Percentiles rank a stretch among this genome's conserved stretches.
These are phyloP conservation scores for Aspergillus quadrilineatus DNA, from an alignment of 2,329 filamentous ascomycete genomes.

Conservation along the genomic window DNA sequence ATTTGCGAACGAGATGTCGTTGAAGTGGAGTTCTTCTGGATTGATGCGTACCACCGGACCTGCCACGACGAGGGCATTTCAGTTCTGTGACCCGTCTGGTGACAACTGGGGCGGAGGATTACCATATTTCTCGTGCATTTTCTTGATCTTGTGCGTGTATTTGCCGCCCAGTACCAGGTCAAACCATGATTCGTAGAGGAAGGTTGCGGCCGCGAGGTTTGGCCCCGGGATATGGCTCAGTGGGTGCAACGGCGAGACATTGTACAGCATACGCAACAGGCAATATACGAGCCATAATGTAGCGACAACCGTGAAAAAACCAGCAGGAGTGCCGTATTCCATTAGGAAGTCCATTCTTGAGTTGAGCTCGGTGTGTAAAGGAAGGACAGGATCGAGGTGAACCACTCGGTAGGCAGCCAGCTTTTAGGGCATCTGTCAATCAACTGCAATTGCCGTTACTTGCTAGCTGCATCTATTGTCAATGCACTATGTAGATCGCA, in stretches of 20 bases:
- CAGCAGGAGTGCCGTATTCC: not conserved
- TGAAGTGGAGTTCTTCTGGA: slow-evolving; percentile 39
- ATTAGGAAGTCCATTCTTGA: not conserved
- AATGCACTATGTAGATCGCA: too few relatives aligned
- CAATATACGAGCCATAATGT: not conserved
- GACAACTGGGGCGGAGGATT: slow-evolving; percentile 2
- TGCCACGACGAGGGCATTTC: slow-evolving; percentile 19
- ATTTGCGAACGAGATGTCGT: slow-evolving; percentile 25
- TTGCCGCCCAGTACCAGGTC: slow-evolving; percentile 24
- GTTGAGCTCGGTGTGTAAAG: too few relatives aligned
- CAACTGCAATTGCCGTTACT: too few relatives aligned
- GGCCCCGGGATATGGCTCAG: slow-evolving; percentile 15
- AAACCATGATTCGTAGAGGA: slow-evolving; percentile 16
- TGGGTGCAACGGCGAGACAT: not conserved
- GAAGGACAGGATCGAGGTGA: too few relatives aligned
- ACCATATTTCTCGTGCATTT: slow-evolving; percentile 40
- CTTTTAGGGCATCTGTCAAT: too few relatives aligned
- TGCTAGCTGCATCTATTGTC: too few relatives aligned
- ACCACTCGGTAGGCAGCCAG: too few relatives aligned
- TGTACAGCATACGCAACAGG: not conserved
- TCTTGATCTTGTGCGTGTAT: slow-evolving; percentile 35
- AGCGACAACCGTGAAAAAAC: not conserved
- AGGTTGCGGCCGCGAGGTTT: slow-evolving; percentile 9
- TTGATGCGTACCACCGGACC: slow-evolving; percentile 41
- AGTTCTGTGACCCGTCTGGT: not conserved